Evolutionary conservation across 2,329 filamentous ascomycete species (phyloP).

Genomic region (Penicillium sp.): DNA sequence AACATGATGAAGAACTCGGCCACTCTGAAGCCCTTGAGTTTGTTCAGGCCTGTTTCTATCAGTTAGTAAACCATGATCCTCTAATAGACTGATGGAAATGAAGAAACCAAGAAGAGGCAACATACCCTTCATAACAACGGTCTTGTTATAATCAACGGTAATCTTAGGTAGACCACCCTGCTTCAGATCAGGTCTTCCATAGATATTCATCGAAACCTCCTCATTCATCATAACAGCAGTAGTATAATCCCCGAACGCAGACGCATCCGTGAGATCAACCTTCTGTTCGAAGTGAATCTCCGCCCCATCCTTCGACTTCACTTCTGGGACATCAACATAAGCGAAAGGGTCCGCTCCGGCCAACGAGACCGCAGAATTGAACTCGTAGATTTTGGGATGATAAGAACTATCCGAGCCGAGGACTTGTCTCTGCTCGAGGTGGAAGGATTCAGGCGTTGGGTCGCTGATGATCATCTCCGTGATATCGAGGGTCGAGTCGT

Average conservation of each 20-base stretch:
- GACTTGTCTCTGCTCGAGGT: conserved; percentile 48
- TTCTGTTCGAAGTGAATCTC: conserved; percentile 45
- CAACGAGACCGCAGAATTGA: conserved; percentile 53
- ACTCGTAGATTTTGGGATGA: conserved; percentile 54
- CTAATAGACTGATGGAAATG: neutral
- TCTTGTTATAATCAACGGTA: conserved; percentile 55
- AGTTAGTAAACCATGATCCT: neutral
- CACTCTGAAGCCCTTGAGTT: conserved; percentile 52
- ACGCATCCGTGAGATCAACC: conserved; percentile 42
- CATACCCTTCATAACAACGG: conserved; percentile 56
- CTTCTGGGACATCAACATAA: conserved; percentile 45
- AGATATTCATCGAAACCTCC: conserved; percentile 49
- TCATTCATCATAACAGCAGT: conserved; percentile 50
- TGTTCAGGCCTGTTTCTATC: conserved; percentile 53
- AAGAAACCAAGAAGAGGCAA: neutral
- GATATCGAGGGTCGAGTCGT: conserved; percentile 51
- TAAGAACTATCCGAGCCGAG: conserved; percentile 50
- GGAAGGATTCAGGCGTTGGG: conserved; percentile 49
- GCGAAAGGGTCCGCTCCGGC: conserved; percentile 45
- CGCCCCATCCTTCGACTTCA: conserved; percentile 45
- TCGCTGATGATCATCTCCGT: conserved; percentile 51
- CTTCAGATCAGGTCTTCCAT: conserved; percentile 53
- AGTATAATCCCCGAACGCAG: conserved; percentile 51
- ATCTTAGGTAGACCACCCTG: conserved; percentile 50
- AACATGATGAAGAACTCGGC: conserved; percentile 49